A percentile compares a stretch with the other conserved stretches of the same genome.
Evolutionary conservation across 1,284 basidiomycete genomes (phyloP).

Genomic region (Apiotrichum gracile): DNA sequence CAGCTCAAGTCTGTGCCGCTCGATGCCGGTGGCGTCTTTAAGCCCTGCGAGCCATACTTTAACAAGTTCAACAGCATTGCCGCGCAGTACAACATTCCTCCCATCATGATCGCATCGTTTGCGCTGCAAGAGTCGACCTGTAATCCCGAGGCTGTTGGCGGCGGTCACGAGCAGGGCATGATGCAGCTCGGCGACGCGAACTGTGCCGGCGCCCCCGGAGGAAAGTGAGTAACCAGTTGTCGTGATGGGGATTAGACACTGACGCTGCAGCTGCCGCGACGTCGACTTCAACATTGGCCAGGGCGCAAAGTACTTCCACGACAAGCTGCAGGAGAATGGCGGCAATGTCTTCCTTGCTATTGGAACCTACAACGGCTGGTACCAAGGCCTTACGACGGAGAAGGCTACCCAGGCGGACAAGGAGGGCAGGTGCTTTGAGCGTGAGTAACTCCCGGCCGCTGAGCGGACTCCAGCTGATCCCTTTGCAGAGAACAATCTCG

Average conservation of each 20-base stretch:
- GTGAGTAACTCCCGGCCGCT: not conserved
- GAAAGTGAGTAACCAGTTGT: slow-evolving; percentile 20
- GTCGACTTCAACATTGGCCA: slow-evolving; percentile 56
- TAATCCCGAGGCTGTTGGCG: slow-evolving; percentile 62
- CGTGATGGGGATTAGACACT: not conserved
- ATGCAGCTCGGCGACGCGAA: slow-evolving; percentile 82
- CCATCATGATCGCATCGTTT: slow-evolving; percentile 73
- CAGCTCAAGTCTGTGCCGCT: slow-evolving; percentile 56
- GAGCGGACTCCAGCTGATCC: not conserved
- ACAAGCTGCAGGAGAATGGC: slow-evolving; percentile 44
- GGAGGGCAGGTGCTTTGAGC: not conserved
- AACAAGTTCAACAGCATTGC: slow-evolving; percentile 60
- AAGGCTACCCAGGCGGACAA: not conserved
- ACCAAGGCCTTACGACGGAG: slow-evolving; percentile 57
- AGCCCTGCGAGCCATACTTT: slow-evolving; percentile 57
- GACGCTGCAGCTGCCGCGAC: slow-evolving; percentile 24
- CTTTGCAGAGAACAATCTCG: slow-evolving; percentile 49
- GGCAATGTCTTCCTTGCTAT: slow-evolving; percentile 60
- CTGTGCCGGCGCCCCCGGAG: slow-evolving; percentile 60
- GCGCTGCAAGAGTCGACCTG: slow-evolving; percentile 77
- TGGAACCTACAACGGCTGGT: slow-evolving; percentile 78
- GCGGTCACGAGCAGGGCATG: slow-evolving; percentile 69
- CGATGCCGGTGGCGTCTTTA: slow-evolving; percentile 56
- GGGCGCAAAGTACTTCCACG: slow-evolving; percentile 26
- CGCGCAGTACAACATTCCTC: slow-evolving; percentile 12